A percentile compares a stretch with the other conserved stretches of the same genome.
Evolutionary conservation across 306 rosid genomes (phyloP).

Genomic region (Casuarina glauca): DNA sequence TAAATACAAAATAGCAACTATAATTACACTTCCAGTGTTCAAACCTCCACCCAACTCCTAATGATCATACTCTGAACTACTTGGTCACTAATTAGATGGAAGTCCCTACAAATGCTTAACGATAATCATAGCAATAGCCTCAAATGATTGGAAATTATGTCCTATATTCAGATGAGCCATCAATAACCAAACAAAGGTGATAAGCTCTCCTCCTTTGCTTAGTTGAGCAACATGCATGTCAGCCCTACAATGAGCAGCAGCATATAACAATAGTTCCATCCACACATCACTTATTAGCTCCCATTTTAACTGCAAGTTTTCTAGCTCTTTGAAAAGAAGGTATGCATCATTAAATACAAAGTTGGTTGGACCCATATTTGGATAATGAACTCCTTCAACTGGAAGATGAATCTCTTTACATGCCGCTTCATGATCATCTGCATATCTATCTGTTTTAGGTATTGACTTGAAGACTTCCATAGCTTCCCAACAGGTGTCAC

Average conservation of each 20-base stretch:
- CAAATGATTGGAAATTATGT: too few relatives aligned
- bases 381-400: background rate
- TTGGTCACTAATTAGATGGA: too few relatives aligned
- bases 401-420: background rate
- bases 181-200: too few relatives aligned
- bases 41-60: too few relatives aligned
- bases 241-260: constrained; percentile 26
- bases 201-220: too few relatives aligned
- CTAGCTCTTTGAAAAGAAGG: background rate
- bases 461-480: background rate
- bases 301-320: background rate
- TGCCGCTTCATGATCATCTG: background rate
- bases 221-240: constrained; percentile 8
- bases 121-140: too few relatives aligned
- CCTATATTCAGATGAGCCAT: too few relatives aligned
- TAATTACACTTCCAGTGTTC: too few relatives aligned
- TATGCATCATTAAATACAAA: background rate
- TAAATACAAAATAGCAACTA: too few relatives aligned
- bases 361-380: too few relatives aligned
- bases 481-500: constrained; percentile 8
- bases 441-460: background rate
- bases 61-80: too few relatives aligned
- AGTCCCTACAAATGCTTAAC: too few relatives aligned
- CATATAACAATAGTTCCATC: constrained; percentile 10
- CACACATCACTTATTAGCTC: background rate